Percentiles rank a stretch among this genome's conserved stretches.
phyloP scores from a whole-genome alignment of 306 rosid genomes.

The Fragaria nilgerrensis region DNA sequence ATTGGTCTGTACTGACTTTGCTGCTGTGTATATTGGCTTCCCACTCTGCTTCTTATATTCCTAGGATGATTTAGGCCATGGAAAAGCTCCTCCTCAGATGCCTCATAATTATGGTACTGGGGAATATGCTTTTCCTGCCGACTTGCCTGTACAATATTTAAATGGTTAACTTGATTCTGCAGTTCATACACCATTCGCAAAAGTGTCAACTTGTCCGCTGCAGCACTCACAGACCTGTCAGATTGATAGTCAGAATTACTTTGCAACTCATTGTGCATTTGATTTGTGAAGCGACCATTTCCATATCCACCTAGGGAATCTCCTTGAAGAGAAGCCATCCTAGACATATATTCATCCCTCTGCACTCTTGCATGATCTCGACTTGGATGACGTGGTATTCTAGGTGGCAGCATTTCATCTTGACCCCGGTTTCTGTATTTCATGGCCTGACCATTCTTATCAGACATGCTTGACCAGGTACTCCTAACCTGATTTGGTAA shows the following conservation, averaged over 20 bases:
- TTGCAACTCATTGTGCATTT: slow-evolving; percentile 37
- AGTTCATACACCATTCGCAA: slow-evolving; percentile 55
- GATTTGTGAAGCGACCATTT: slow-evolving; percentile 39
- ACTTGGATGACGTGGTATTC: slow-evolving; percentile 30
- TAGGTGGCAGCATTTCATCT: slow-evolving; percentile 38
- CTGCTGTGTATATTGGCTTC: slow-evolving; percentile 32
- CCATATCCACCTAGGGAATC: slow-evolving; percentile 37
- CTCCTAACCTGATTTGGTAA: slow-evolving; percentile 24
- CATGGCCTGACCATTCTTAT: slow-evolving; percentile 37
- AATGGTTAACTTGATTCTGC: slow-evolving; percentile 56
- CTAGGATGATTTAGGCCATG: slow-evolving; percentile 40
- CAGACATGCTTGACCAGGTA: slow-evolving; percentile 32
- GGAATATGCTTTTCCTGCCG: slow-evolving; percentile 39
- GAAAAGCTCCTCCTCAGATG: slow-evolving; percentile 38
- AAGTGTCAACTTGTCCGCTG: slow-evolving; percentile 57
- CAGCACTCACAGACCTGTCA: slow-evolving; percentile 36
- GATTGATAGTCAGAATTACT: slow-evolving; percentile 41
- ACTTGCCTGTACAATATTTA: slow-evolving; percentile 28
- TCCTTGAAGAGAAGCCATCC: slow-evolving; percentile 36
- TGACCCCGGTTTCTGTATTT: slow-evolving; percentile 36
- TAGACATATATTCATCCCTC: slow-evolving; percentile 42
- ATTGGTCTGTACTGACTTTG: slow-evolving; percentile 40
- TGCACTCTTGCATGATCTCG: slow-evolving; percentile 37
- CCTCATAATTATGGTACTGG: slow-evolving; percentile 34
- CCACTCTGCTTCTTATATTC: slow-evolving; percentile 33